Evolutionary conservation across 495 filamentous ascomycete genomes (phyloP).

Genomic region (Xylaria telfairii): DNA sequence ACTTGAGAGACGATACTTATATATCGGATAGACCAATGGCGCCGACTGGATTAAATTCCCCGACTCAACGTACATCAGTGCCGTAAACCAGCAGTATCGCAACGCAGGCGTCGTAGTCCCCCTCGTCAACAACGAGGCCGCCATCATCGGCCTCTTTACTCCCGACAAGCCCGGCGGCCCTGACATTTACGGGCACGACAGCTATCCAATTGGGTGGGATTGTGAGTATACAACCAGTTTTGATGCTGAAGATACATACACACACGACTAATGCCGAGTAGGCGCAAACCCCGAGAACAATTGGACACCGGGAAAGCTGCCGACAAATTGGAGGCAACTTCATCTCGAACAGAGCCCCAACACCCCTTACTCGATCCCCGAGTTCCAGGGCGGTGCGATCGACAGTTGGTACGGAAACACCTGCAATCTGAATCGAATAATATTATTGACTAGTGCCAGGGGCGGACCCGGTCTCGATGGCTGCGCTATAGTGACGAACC

Average conservation of each 20-base stretch:
- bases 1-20: slow-evolving; percentile 9
- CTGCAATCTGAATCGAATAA: background rate
- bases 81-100: slow-evolving; percentile 70
- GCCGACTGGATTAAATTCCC: slow-evolving; percentile 46
- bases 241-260: background rate
- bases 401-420: slow-evolving; percentile 50
- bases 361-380: slow-evolving; percentile 72
- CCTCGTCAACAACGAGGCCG: slow-evolving; percentile 77
- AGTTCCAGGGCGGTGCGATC: slow-evolving; percentile 79
- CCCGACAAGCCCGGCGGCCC: slow-evolving; percentile 68
- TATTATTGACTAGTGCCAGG: slow-evolving; percentile 51
- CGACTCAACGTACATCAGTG: slow-evolving; percentile 70
- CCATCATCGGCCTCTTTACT: slow-evolving; percentile 62
- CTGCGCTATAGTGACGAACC: slow-evolving; percentile 67
- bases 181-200: slow-evolving; percentile 81
- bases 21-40: background rate
- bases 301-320: slow-evolving; percentile 57
- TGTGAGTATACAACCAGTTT: slow-evolving; percentile 49
- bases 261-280: background rate
- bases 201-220: slow-evolving; percentile 72
- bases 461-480: slow-evolving; percentile 70
- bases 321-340: slow-evolving; percentile 48
- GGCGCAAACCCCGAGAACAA: slow-evolving; percentile 29
- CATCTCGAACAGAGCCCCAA: slow-evolving; percentile 66
- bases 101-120: slow-evolving; percentile 75